These are phyloP conservation scores for Priceomyces haplophilus DNA, from an alignment of 805 yeast genomes.

Conservation along the genomic window DNA sequence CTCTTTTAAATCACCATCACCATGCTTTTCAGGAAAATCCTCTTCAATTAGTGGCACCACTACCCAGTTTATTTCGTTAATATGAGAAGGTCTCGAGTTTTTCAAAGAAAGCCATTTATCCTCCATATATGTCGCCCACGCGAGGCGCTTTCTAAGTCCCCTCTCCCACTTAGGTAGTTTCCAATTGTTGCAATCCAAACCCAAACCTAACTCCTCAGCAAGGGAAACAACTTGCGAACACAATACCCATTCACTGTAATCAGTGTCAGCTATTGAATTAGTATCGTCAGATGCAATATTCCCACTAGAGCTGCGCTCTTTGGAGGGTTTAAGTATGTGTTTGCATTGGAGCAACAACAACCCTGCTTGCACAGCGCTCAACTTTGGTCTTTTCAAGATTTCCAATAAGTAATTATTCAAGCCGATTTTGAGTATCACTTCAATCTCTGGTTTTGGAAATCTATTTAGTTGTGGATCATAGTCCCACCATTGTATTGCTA, in stretches of 20 bases:
- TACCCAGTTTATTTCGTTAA: conserved; percentile 73
- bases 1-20: conserved; percentile 48
- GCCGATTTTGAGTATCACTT: conserved; percentile 42
- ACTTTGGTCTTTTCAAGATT: conserved; percentile 79
- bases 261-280: conserved; percentile 25
- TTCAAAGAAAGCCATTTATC: conserved; percentile 87
- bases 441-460: conserved; percentile 75
- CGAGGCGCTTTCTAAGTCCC: conserved; percentile 78
- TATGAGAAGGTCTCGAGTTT: conserved; percentile 83
- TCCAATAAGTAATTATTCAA: conserved; percentile 71
- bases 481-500: conserved; percentile 95
- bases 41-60: conserved; percentile 65
- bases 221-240: conserved; percentile 84
- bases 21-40: conserved; percentile 75
- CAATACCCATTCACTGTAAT: conserved; percentile 74
- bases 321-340: conserved; percentile 27
- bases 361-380: conserved; percentile 92
- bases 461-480: conserved; percentile 74
- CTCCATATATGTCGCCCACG: conserved; percentile 94
- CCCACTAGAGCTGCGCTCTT: conserved; percentile 8
- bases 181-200: conserved; percentile 90
- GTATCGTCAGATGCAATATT: conserved; percentile 13
- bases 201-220: conserved; percentile 87
- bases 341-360: conserved; percentile 68
- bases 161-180: conserved; percentile 93